Conservation (phyloP, 208 protist species). For the Leishmania amazonensis region DNA sequence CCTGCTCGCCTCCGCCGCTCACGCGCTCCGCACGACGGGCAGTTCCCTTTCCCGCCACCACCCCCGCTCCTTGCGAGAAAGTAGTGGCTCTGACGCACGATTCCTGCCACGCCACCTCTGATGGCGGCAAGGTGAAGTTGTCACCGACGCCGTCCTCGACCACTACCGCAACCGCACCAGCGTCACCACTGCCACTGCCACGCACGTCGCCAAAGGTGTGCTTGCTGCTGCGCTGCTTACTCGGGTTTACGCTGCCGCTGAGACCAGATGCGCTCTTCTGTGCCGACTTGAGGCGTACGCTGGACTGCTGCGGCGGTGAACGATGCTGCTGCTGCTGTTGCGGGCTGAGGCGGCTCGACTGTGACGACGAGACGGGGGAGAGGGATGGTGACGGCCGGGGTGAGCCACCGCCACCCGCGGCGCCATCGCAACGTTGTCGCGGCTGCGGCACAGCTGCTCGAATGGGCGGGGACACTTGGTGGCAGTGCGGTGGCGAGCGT, state of each 20-base stretch:
- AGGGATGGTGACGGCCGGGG: neutral
- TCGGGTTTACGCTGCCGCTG: neutral
- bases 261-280: neutral
- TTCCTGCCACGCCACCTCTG: constrained; percentile 16
- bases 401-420: neutral
- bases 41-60: neutral
- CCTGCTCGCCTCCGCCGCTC: neutral
- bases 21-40: constrained; percentile 5
- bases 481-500: constrained; percentile 3
- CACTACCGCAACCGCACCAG: neutral
- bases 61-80: neutral
- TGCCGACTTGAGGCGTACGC: neutral
- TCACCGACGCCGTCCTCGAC: constrained; percentile 6
- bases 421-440: neutral
- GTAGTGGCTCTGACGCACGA: neutral
- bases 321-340: constrained; percentile 4
- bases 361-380: constrained; percentile 4
- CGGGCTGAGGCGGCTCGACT: neutral
- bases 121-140: constrained; percentile 23
- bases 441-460: neutral
- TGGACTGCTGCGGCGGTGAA: constrained; percentile 1
- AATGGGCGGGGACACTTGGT: neutral
- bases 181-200: neutral
- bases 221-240: constrained; percentile 1
- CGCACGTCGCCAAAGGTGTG: neutral